Evolutionary conservation across 192 early-diverging fungal genomes (phyloP).

Genomic region (Neocallimastix lanati): DNA sequence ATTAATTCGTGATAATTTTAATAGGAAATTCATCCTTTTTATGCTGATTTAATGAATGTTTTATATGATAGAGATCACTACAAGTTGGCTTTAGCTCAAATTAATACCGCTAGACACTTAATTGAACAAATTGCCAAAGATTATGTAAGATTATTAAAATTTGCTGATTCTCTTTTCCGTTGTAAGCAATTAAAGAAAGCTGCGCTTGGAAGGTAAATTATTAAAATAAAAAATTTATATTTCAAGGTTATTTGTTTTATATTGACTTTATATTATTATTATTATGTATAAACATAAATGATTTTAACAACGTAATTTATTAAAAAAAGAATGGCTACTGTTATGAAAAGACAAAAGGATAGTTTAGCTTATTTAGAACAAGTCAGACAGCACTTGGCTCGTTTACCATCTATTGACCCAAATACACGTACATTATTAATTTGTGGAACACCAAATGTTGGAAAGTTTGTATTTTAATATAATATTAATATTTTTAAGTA

Average conservation of each 20-base stretch:
- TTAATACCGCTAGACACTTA: conserved; percentile 92
- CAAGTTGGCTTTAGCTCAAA: conserved; percentile 95
- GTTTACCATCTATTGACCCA: conserved; percentile 96
- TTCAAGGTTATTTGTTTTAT: too few relatives aligned
- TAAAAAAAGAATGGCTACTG: conserved; percentile 84
- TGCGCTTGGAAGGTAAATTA: conserved; percentile 62
- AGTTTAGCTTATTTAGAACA: conserved; percentile 91
- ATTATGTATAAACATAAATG: too few relatives aligned
- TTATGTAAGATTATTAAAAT: conserved; percentile 91
- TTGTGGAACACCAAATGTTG: conserved; percentile 99
- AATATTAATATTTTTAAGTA: not conserved
- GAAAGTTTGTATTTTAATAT: conserved; percentile 79
- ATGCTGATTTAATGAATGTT: conserved; percentile 99
- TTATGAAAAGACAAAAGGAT: conserved; percentile 99
- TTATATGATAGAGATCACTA: conserved; percentile 99
- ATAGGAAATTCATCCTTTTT: conserved; percentile 98
- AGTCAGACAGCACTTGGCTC: conserved; percentile 96
- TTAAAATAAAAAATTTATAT: too few relatives aligned
- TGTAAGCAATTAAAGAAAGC: conserved; percentile 99
- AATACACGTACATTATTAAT: conserved; percentile 97
- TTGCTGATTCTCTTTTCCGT: conserved; percentile 96
- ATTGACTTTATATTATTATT: too few relatives aligned
- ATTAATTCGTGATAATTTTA: too few relatives aligned
- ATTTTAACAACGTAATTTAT: conserved; percentile 1
- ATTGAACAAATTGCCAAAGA: conserved; percentile 96